Evolutionary conservation across 306 rosid genomes (phyloP).

Genomic region (Neltuma alba): DNA sequence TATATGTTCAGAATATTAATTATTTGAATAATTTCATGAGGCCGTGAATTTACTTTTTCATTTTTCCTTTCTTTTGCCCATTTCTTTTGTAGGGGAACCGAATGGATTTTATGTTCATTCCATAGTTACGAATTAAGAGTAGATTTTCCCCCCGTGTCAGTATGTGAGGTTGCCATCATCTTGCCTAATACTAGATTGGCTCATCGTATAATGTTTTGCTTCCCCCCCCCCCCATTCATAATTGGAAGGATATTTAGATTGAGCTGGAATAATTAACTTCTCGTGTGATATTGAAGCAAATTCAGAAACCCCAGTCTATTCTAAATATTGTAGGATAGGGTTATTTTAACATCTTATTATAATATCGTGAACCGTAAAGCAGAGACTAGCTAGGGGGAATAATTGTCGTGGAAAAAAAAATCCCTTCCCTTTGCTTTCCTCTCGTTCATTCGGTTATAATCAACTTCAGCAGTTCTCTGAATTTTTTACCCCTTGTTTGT

Average conservation of each 20-base stretch:
- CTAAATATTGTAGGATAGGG: background rate
- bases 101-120: constrained; percentile 13
- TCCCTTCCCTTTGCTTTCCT: background rate
- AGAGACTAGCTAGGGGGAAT: background rate
- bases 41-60: constrained; percentile 13
- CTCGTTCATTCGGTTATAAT: background rate
- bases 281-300: background rate
- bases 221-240: too few species aligned
- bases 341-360: background rate
- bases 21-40: constrained; percentile 7
- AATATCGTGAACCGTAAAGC: background rate
- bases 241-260: constrained; percentile 8
- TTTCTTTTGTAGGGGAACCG: background rate
- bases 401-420: background rate
- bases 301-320: background rate
- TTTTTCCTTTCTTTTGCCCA: background rate
- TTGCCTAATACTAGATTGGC: background rate
- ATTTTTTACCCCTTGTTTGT: constrained; percentile 22
- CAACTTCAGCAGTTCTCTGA: background rate
- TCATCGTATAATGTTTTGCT: background rate
- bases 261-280: constrained; percentile 9
- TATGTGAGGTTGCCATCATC: constrained; percentile 12
- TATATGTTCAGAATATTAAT: constrained; percentile 5
- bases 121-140: background rate
- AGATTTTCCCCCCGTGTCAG: background rate